Base-by-base conservation (phyloP, 768 basidiomycete species). In the Auricularia cornea region DNA sequence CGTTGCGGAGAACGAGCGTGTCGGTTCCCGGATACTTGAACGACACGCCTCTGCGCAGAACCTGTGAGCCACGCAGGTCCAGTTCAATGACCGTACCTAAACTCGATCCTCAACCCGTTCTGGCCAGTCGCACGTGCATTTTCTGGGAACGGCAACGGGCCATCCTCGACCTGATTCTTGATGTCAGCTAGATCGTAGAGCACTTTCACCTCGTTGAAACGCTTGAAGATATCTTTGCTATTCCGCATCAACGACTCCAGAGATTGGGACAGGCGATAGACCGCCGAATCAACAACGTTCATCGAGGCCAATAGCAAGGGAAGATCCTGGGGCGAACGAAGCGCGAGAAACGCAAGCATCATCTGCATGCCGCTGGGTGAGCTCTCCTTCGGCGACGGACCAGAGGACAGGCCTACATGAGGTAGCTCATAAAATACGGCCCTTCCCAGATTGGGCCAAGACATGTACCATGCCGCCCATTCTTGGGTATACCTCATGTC, bases 111-210 rank as follows among this genome's bases (percentile, higher is more conserved):
- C 18, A 86, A 75, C 3, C 88, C 88, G 23, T 74, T 62, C 32
- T 71, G 70, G 14, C 82, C 70, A 28, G 73, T 64, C 10, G 28
- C 54, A 64, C 76, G 75, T 40, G 77, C 73, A 64, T 84, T 72
- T 67, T 84, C 83, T 0, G 83, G 84, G 69, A 80, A 85, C 3
- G 80, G 69, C 30, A 72, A 63, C 0, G 65, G 70, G 5, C 86
- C 86, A 62, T 89, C 88, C 14, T 71, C 64, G 23, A 91, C 70
- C 52, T 77, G 77, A 68, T 90, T 90, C 2, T 75, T 77, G 41
- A 91, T 84, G 32, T 82, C 79, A 12, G 74, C 73, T 14, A 87
- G 76, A 64, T 89, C 84, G 66, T 91, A 90, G 31, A 91, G 91
- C 79, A 62, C 76, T 77, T 2, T 77, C 72, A 51, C 88, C 72